phyloP scores from a whole-genome alignment of 75 land plant species.

The Selaginella moellendorffii region DNA sequence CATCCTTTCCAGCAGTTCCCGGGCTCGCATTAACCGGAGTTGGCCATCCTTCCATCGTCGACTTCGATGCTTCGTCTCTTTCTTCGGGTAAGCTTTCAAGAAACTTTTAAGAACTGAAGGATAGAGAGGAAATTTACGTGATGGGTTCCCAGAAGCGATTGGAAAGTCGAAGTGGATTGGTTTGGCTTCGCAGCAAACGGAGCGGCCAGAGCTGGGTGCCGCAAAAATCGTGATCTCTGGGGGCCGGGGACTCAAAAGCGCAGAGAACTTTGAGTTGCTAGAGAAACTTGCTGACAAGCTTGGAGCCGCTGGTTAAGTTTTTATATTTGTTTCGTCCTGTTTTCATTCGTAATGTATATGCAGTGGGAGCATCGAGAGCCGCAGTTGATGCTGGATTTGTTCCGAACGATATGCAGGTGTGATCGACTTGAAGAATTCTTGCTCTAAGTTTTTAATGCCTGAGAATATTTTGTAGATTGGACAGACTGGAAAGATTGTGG shows the following conservation, averaged over 20 bases:
- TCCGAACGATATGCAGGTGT: constrained; percentile 95
- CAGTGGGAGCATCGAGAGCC: constrained; percentile 96
- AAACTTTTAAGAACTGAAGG: too few relatives aligned
- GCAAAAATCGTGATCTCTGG: constrained; percentile 87
- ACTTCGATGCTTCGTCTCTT: constrained; percentile 47
- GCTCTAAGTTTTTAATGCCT: too few relatives aligned
- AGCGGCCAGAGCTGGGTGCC: constrained; percentile 93
- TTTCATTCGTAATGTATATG: too few relatives aligned
- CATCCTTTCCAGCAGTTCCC: constrained; percentile 44
- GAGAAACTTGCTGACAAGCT: constrained; percentile 93
- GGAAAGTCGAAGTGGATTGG: constrained; percentile 66
- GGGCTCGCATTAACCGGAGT: constrained; percentile 18
- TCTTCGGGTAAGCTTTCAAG: too few relatives aligned
- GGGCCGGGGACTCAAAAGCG: constrained; percentile 79
- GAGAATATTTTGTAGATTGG: too few relatives aligned
- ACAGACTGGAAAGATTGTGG: constrained; percentile 93
- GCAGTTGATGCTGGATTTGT: constrained; percentile 99
- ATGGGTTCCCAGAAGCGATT: constrained; percentile 37
- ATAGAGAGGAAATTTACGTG: too few relatives aligned
- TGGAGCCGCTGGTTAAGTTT: constrained; percentile 95
- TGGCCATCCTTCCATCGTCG: constrained; percentile 33
- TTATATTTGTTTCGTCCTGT: too few relatives aligned
- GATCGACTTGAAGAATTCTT: too few relatives aligned
- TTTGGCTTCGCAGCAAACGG: constrained; percentile 53
- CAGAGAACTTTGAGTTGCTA: constrained; percentile 76